phyloP scores from a whole-genome alignment of 2,329 filamentous ascomycete genomes.

The Epicoccum sorghinum region DNA sequence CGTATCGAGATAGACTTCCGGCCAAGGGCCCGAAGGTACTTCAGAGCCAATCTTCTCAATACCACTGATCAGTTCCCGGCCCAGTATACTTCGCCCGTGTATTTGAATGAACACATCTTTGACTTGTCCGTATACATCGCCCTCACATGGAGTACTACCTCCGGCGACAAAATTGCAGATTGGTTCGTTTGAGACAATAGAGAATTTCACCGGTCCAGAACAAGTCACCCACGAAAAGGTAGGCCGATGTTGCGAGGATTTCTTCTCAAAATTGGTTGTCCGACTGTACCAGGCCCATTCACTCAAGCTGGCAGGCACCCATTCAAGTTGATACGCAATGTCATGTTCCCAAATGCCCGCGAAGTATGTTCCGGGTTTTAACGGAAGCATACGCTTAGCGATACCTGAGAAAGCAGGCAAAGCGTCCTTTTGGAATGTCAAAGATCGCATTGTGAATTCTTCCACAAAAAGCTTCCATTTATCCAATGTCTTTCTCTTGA shows the following conservation, averaged over 20 bases:
- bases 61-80: not conserved
- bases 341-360: constrained; percentile 12
- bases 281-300: no score
- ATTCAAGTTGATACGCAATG: not conserved
- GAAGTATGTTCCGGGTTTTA: constrained; percentile 4
- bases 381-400: not conserved
- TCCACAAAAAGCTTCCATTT: no score
- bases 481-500: no score
- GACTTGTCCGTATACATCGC: not conserved
- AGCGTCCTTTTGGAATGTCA: constrained; percentile 6
- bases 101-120: not conserved
- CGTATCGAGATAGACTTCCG: not conserved
- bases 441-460: not conserved
- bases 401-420: constrained; percentile 19
- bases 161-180: not conserved
- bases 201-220: not conserved
- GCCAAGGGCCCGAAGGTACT: no score
- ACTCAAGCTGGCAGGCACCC: no score
- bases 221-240: constrained; percentile 1
- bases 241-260: not conserved
- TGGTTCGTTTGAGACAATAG: not conserved
- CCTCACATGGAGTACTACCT: no score
- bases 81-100: not conserved
- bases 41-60: no score
- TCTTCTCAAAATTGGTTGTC: no score